Base-by-base conservation (phyloP, 2,329 filamentous ascomycete species). In the Ophiostoma ulmi region DNA sequence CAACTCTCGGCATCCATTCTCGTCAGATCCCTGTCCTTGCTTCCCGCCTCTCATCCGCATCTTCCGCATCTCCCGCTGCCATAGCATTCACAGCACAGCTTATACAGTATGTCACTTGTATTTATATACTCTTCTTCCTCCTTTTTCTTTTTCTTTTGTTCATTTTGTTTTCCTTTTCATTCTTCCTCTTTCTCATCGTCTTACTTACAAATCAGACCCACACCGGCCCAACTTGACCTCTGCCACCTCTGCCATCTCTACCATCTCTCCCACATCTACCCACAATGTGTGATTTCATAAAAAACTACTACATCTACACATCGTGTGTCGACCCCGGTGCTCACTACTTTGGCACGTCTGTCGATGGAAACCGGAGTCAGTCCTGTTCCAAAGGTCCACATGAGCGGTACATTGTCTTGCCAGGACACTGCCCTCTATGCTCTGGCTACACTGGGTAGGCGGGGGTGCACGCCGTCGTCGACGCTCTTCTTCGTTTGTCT, bases 241-340 rank as follows among this genome's bases (percentile, higher is more conserved):
- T 31, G 26, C 26, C 26, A 31, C 26, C 39, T 41, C 39, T 41
- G 10, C 39, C 14, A 41, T 41, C 10, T 41, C 39, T 44, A 3
- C 39, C 14, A 44, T 14, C 14, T 26, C 22, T 61, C 55, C 35
- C 20, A 38, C 35, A 13, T 22, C 63, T n/a, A n/a, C 63, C 35
- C 76, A 81, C 38, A 72, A 87, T 88, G 86, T 88, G 86, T 77
- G 83, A 87, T 78, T 91, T 89, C 77, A 90, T 88, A 76, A 91
- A 90, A 76, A 91, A 91, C 79, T 92, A 90, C 78, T 92, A 91
- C 80, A 89, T 93, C 78, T 92, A 92, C 80, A 88, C 88, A 71
- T 84, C 86, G 63, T 93, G 90, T 76, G 79, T 84, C 71, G 88
- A 92, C 76, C 90, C 90, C 0, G 87, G 87, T 58, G 83, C 86